phyloP scores from a whole-genome alignment of 768 basidiomycete species.

The Suillus alpinus region DNA sequence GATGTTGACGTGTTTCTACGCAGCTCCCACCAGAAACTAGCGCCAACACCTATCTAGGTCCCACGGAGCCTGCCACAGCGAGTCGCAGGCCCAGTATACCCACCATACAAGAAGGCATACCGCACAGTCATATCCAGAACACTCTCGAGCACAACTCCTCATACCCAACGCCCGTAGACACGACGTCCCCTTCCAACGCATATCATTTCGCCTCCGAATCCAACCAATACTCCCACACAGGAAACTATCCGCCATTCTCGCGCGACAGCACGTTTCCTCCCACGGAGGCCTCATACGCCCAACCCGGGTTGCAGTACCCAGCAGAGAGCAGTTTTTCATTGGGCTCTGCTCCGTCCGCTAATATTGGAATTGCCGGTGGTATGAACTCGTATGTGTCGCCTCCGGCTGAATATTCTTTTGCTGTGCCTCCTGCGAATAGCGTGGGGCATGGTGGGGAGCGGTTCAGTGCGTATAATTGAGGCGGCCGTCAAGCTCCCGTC shows the following conservation, averaged over 20 bases:
- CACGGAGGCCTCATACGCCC: not conserved
- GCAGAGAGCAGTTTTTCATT: constrained; percentile 17
- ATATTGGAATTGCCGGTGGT: constrained; percentile 10
- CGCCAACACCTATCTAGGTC: constrained; percentile 17
- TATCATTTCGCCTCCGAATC: constrained; percentile 5
- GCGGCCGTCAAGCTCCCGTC: not conserved
- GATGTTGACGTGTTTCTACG: not conserved
- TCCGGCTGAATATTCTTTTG: constrained; percentile 19
- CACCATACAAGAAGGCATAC: constrained; percentile 13
- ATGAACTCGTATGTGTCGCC: constrained; percentile 19
- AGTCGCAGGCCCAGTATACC: constrained; percentile 28
- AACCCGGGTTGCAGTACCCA: constrained; percentile 19
- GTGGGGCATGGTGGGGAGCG: constrained; percentile 21
- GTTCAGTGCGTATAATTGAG: constrained; percentile 14
- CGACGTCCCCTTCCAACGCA: constrained; percentile 18
- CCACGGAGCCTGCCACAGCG: constrained; percentile 16
- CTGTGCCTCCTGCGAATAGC: constrained; percentile 6
- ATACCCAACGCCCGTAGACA: constrained; percentile 13
- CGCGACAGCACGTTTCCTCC: constrained; percentile 4
- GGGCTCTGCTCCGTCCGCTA: not conserved
- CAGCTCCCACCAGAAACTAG: constrained; percentile 6
- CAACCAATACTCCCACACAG: constrained; percentile 11
- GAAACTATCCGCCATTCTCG: constrained; percentile 17
- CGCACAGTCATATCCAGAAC: constrained; percentile 23
- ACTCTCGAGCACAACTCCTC: constrained; percentile 10